Evolutionary conservation across 768 basidiomycete genomes (phyloP), one percentile per base, ranked within the genome.

Genomic region (Lactarius akahatsu): DNA sequence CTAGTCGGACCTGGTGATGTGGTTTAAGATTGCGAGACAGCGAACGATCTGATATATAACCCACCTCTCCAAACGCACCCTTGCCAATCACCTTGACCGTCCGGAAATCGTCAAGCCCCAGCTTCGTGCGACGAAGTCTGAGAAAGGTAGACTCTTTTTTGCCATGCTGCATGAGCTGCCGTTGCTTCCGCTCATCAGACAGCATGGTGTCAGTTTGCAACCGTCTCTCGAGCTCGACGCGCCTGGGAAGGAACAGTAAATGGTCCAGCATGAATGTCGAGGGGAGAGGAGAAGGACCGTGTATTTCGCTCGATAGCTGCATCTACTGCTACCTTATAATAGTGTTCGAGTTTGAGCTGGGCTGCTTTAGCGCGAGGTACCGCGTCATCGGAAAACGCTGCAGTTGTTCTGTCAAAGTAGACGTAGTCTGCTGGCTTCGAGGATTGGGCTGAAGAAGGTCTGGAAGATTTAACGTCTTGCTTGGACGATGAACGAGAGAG

Each of bases 81-180:
- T 97, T 98, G 26, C 97, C 97, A 71, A 99, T 99, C 56, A 99
- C 95, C 76, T 98, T 98, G 73, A 99, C 94, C 4, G 96, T 98
- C 70, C 89, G 82, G 79, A 99, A 99, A 77, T 98, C 91, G 68
- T 90, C 87, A 65, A 98, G 79, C 3, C 95, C 94, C 13, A 99
- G 83, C 72, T 91, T 92, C 34, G 97, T 98, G 59, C 96, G 82
- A 63, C 89, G 83, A 60, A 98, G 81, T 11, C 97, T 87, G 65
- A 99, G 84, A 76, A 89, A 98, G 8, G 89, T 90, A 3, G 88
- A 89, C 77, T 96, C 94, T 72, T 92, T 92, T 78, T 89, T 90
- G 26, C 94, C 95, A 40, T 92, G 83, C 71, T 91, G 88, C 62
- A 84, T 82, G 65, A 96, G 79, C 73, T 95, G 93, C 10, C 92